Evolutionary conservation across 2,329 filamentous ascomycete species (phyloP).

Genomic region (Pezicula carpinea): DNA sequence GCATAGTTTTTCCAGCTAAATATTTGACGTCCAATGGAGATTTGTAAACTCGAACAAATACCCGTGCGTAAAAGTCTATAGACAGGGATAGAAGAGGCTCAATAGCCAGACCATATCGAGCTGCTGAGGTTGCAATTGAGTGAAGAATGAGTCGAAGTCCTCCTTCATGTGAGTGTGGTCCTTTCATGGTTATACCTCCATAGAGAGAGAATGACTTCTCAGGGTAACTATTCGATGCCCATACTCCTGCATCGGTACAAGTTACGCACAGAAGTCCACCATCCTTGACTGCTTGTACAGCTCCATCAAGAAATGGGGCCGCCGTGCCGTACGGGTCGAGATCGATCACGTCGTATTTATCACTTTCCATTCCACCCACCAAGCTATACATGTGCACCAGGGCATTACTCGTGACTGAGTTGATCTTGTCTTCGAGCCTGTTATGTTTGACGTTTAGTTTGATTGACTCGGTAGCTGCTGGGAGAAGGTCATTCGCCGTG

Average conservation of each 20-base stretch:
- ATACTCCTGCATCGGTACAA: conserved; percentile 93
- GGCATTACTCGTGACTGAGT: conserved; percentile 74
- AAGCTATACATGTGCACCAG: conserved; percentile 87
- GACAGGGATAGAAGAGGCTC: conserved; percentile 89
- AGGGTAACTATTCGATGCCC: conserved; percentile 87
- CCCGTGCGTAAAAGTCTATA: conserved; percentile 89
- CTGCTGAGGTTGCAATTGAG: conserved; percentile 73
- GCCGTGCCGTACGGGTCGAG: conserved; percentile 95
- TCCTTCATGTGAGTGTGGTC: conserved; percentile 80
- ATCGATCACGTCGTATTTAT: conserved; percentile 89
- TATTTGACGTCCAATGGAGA: conserved; percentile 87
- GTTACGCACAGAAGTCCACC: conserved; percentile 92
- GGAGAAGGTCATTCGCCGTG: conserved; percentile 85
- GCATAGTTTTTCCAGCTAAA: conserved; percentile 83
- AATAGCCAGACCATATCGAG: conserved; percentile 79
- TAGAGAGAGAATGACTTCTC: conserved; percentile 96
- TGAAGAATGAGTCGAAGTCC: conserved; percentile 84
- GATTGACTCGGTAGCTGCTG: conserved; percentile 74
- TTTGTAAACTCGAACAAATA: conserved; percentile 79
- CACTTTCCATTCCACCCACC: conserved; percentile 41
- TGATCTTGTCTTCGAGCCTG: conserved; percentile 64
- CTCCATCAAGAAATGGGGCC: conserved; percentile 85
- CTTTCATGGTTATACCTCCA: conserved; percentile 82
- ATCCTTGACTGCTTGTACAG: conserved; percentile 77
- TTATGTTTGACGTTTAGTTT: conserved; percentile 83